Conservation (phyloP, 2,329 filamentous ascomycete species). For the Didymella lethalis region DNA sequence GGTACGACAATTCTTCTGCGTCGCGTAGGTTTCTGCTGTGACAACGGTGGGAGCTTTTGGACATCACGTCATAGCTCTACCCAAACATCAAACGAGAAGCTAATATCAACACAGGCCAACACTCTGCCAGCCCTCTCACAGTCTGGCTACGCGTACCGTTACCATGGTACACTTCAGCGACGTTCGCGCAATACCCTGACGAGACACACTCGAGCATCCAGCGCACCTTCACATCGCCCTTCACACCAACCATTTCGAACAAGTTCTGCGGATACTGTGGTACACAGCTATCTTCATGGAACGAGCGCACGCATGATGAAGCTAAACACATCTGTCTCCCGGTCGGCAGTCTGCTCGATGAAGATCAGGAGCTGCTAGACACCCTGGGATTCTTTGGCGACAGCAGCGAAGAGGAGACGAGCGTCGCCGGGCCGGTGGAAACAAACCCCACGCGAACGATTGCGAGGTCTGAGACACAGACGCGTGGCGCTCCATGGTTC, state of each 20-base stretch:
- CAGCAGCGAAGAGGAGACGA: conserved; percentile 39
- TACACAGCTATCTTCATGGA: conserved; percentile 84
- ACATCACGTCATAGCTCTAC: conserved; percentile 25
- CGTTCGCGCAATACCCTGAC: conserved; percentile 77
- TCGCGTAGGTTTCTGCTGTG: conserved; percentile 70
- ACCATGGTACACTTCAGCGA: conserved; percentile 78
- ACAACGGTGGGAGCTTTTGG: conserved; percentile 1
- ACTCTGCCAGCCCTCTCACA: conserved; percentile 75
- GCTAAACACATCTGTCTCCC: conserved; percentile 82
- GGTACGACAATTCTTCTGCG: conserved; percentile 72
- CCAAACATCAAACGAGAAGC: conserved; percentile 5
- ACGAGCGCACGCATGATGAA: conserved; percentile 73
- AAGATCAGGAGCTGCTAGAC: conserved; percentile 76
- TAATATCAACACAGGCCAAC: conserved; percentile 58
- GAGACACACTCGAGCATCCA: conserved; percentile 64
- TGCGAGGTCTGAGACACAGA: conserved; percentile 33
- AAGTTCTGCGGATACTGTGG: conserved; percentile 94
- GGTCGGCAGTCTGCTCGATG: conserved; percentile 75
- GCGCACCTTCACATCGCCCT: conserved; percentile 53
- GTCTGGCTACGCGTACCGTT: conserved; percentile 86
- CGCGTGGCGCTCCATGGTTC: conserved; percentile 80
- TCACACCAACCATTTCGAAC: conserved; percentile 55
- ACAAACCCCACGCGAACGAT: conserved; percentile 23
- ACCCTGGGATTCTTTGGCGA: conserved; percentile 72
- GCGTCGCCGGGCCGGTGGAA: conserved; percentile 27